These are phyloP conservation scores for Kurtzmaniella quercitrusa DNA, from an alignment of 1,139 yeast species.

Conservation along the genomic window DNA sequence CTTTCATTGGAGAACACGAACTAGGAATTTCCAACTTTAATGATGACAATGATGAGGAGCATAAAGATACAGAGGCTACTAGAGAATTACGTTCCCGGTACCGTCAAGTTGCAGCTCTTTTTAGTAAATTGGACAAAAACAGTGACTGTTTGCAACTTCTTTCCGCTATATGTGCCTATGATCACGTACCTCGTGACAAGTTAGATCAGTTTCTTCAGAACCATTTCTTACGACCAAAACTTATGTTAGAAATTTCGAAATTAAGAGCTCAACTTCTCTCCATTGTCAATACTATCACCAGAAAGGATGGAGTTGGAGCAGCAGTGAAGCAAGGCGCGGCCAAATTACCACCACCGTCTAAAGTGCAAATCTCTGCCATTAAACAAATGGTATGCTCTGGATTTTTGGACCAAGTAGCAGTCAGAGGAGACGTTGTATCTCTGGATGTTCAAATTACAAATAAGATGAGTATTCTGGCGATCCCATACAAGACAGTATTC, in stretches of 20 bases:
- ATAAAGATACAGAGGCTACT: slow-evolving; percentile 30
- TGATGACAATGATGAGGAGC: slow-evolving; percentile 25
- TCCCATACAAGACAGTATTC: slow-evolving; percentile 73
- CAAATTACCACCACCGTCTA: slow-evolving; percentile 65
- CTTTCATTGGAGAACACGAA: slow-evolving; percentile 73
- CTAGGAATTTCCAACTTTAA: slow-evolving; percentile 43
- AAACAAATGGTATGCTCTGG: slow-evolving; percentile 95
- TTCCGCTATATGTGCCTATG: slow-evolving; percentile 86
- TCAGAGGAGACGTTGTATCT: slow-evolving; percentile 74
- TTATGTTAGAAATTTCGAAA: slow-evolving; percentile 82
- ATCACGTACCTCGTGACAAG: slow-evolving; percentile 57
- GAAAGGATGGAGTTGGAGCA: slow-evolving; percentile 55
- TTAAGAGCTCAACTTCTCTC: slow-evolving; percentile 73
- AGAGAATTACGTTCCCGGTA: slow-evolving; percentile 47
- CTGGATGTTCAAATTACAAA: slow-evolving; percentile 57
- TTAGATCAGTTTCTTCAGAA: slow-evolving; percentile 44
- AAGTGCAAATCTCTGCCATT: slow-evolving; percentile 66
- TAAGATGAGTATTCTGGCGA: slow-evolving; percentile 53
- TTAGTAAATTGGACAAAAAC: slow-evolving; percentile 61
- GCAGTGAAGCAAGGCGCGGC: slow-evolving; percentile 40
- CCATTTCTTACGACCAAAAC: slow-evolving; percentile 63
- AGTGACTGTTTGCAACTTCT: slow-evolving; percentile 75
- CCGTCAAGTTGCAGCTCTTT: slow-evolving; percentile 52
- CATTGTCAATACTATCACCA: slow-evolving; percentile 64
- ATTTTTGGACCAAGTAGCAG: slow-evolving; percentile 84